Base-by-base conservation (phyloP, 352 stramenopile genomes). In the Thraustochytrium striatum region DNA sequence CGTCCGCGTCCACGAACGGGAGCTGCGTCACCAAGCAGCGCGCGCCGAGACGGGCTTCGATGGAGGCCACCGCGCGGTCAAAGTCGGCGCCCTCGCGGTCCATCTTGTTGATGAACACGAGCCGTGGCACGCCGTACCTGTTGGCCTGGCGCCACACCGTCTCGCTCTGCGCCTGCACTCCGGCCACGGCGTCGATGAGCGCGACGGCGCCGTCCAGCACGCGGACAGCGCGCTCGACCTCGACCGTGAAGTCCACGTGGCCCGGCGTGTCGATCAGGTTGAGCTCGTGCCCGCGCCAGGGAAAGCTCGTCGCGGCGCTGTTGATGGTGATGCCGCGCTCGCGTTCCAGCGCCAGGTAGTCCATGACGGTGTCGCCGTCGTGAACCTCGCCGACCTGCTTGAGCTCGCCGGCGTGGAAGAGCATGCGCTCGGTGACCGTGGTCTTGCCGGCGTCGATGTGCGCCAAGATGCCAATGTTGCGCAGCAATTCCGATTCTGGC, bases 241-340 rank as follows among this genome's bases (percentile, higher is more conserved):
- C 97, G 83, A 99, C 98, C 1, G 97, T 99, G 83, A 99, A 99
- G 86, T 99, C 97, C 36, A 99, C 96, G 89, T 99, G 97, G 79
- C 97, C 97, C 32, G 97, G 96, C 57, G 96, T 98, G 86, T 99
- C 97, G 81, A 99, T 99, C 83, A 99, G 99, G 87, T 99, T 99
- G 82, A 99, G 95, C 7, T 28, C 28, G 41, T 70, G 53, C 3
- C 43, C 19, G 2, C 61, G 79, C 87, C 88, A 92, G 69, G 84
- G 87, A 83, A 91, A 97, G 87, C 97, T 98, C 25, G 96, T 99
- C 44, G 97, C 96, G 28, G 97, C 97, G 57, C 90, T 97, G 87
- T 99, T 95, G 87, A 99, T 99, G 8, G 97, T 99, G 85, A 99
- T 99, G 69, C 96, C 96, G 88, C 99, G 99, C 87, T 99, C 97